Evolutionary conservation across 1,284 basidiomycete species (phyloP).

Genomic region (Heliocybe sulcata): DNA sequence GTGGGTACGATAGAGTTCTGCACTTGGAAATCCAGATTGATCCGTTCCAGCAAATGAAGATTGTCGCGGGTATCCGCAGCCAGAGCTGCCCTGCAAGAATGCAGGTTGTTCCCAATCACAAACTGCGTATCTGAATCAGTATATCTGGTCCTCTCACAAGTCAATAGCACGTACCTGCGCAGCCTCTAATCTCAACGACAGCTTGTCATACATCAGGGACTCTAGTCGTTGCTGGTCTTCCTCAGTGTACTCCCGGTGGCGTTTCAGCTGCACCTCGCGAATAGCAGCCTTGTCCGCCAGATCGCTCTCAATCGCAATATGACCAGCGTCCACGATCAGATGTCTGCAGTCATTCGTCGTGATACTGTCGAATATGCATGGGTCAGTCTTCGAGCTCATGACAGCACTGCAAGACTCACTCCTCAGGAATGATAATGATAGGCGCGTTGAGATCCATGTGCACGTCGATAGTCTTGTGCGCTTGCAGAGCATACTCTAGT

Average conservation of each 20-base stretch:
- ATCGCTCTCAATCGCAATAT: conserved; percentile 90
- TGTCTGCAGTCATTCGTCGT: conserved; percentile 77
- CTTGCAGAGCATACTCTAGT: conserved; percentile 88
- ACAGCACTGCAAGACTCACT: conserved; percentile 39
- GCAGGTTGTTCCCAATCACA: conserved; percentile 81
- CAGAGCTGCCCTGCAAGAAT: conserved; percentile 77
- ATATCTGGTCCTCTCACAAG: background rate
- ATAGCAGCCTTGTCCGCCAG: conserved; percentile 83
- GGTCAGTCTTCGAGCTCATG: conserved; percentile 1
- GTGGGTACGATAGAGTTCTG: conserved; percentile 93
- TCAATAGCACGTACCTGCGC: conserved; percentile 67
- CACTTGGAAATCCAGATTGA: conserved; percentile 86
- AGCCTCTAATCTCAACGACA: conserved; percentile 79
- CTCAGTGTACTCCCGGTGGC: conserved; percentile 81
- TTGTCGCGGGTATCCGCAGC: conserved; percentile 49
- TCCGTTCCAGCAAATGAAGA: conserved; percentile 89
- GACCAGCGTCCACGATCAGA: conserved; percentile 93
- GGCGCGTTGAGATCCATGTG: conserved; percentile 97
- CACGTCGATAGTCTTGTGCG: conserved; percentile 93
- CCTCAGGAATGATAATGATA: conserved; percentile 95
- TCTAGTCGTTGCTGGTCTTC: conserved; percentile 89
- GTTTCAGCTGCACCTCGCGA: conserved; percentile 79
- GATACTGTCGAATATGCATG: conserved; percentile 39
- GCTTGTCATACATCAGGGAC: conserved; percentile 94
- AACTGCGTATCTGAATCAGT: conserved; percentile 46